Base-by-base conservation (phyloP, 768 basidiomycete species). In the Brasilioporus rufonigricans region DNA sequence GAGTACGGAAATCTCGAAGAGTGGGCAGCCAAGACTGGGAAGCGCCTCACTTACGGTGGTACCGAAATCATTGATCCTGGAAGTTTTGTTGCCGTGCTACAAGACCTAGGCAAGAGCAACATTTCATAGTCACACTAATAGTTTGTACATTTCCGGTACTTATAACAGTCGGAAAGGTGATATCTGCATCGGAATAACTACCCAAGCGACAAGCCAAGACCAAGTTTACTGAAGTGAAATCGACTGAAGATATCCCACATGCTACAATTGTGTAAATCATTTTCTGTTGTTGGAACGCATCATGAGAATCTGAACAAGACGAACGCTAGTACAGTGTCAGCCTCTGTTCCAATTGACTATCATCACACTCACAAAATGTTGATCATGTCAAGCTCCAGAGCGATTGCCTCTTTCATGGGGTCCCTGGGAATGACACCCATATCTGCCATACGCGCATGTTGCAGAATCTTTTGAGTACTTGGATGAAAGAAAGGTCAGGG, bases 1-100 rank as follows among this genome's bases (percentile, higher is more conserved):
- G 97, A 99, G 73, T 98, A 95, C 62, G 93, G 94, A 5, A 98
- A 98, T 69, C 72, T 99, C 55, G 85, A 89, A 70, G 96, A 98
- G 71, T 97, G 95, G 93, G 91, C 91, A 4, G 74, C 71, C 49
- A 85, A 84, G 73, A 83, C 85, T 6, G 91, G 91, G 14, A 92
- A 93, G 72, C 78, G 83, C 58, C 84, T 98, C 43, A 89, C 91
- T 33, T 99, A 99, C 69, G 97, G 97, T 18, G 91, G 92, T 19
- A 98, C 96, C 18, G 97, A 98, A 68, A 94, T 99, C 38, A 65
- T 97, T 45, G 89, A 93, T 63, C 97, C 97, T 6, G 84, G 81
- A 66, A 84, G 85, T 44, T 98, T 99, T 67, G 78, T 98, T 19
- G 73, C 77, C 31, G 77, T 87, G 27, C 70, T 98, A 61, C 84